A percentile compares a stretch with the other conserved stretches of the same genome.
Conservation (phyloP, 2,329 filamentous ascomycete species). For the Leptosphaerulina australis region DNA sequence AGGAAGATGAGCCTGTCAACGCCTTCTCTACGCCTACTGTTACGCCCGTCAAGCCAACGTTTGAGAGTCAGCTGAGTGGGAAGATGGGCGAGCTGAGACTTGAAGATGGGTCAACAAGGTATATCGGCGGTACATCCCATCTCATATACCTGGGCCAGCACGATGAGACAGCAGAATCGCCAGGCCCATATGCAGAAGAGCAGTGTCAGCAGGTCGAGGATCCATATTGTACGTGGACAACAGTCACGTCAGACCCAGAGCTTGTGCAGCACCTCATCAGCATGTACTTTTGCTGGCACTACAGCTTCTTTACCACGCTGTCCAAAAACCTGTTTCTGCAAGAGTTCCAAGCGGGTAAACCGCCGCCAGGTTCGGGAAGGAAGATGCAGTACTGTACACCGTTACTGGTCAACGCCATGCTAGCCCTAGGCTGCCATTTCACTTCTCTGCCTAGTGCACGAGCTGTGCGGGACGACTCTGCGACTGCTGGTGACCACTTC, state of each 20-base stretch:
- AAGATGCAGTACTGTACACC: conserved; percentile 82
- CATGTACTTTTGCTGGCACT: conserved; percentile 99
- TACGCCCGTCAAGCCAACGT: conserved; percentile 45
- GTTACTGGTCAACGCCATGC: conserved; percentile 89
- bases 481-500: conserved; percentile 93
- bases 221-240: conserved; percentile 84
- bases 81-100: conserved; percentile 92
- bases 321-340: conserved; percentile 85
- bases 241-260: conserved; percentile 77
- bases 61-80: conserved; percentile 82
- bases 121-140: conserved; percentile 93
- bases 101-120: conserved; percentile 85
- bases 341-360: conserved; percentile 78
- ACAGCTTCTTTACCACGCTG: conserved; percentile 91
- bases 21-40: conserved; percentile 44
- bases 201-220: conserved; percentile 64
- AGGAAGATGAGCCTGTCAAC: conserved; percentile 50
- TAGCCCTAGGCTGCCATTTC: conserved; percentile 92
- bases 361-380: conserved; percentile 54
- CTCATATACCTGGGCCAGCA: conserved; percentile 72
- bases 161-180: conserved; percentile 40
- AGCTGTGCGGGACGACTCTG: conserved; percentile 72
- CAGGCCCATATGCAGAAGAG: conserved; percentile 49
- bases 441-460: conserved; percentile 76
- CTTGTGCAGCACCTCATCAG: conserved; percentile 87